Evolutionary conservation across 176 grass and related monocot genomes (phyloP).

Genomic region (Oryza glaberrima): DNA sequence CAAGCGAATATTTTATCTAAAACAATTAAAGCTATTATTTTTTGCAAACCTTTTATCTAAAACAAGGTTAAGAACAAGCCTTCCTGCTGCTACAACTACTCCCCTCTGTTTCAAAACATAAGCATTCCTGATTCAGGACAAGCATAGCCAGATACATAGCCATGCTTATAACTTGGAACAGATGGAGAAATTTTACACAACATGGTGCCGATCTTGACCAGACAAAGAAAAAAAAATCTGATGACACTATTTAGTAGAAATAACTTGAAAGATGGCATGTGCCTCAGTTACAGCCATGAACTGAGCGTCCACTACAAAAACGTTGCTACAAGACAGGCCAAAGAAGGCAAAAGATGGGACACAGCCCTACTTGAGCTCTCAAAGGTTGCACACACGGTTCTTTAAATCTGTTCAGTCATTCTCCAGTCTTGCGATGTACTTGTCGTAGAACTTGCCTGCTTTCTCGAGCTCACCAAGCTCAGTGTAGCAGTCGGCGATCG

Average conservation of each 20-base stretch:
- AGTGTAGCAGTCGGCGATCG: slow-evolving; percentile 96
- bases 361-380: slow-evolving; percentile 1
- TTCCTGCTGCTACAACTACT: too few species aligned
- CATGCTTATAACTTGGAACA: too few species aligned
- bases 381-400: neutral
- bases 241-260: slow-evolving; percentile 5
- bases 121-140: too few species aligned
- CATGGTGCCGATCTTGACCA: too few species aligned
- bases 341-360: neutral
- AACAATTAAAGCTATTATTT: too few species aligned
- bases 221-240: too few species aligned
- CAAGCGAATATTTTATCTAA: too few species aligned
- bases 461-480: slow-evolving; percentile 92
- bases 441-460: slow-evolving; percentile 87
- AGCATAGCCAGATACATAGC: too few species aligned
- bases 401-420: slow-evolving; percentile 59
- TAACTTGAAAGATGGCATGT: slow-evolving; percentile 12
- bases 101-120: too few species aligned
- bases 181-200: too few species aligned
- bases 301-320: neutral
- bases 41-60: too few species aligned
- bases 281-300: slow-evolving; percentile 6
- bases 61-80: too few species aligned
- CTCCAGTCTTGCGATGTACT: slow-evolving; percentile 87
- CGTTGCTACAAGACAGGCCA: neutral